A percentile compares a stretch with the other conserved stretches of the same genome.
These are phyloP conservation scores for Phytophthora litchii DNA, from an alignment of 352 stramenopile genomes.

Conservation along the genomic window DNA sequence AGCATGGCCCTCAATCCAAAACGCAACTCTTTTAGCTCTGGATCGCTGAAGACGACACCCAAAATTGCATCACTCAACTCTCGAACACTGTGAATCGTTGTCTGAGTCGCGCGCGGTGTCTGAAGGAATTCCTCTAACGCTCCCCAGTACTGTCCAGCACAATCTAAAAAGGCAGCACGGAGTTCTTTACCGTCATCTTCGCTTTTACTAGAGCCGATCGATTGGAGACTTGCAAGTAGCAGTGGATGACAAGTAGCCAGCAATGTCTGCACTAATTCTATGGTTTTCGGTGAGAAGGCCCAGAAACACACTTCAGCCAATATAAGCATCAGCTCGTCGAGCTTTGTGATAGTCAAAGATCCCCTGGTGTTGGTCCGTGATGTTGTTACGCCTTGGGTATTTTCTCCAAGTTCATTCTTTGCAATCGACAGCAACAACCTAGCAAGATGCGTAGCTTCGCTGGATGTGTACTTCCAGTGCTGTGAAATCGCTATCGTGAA, in stretches of 20 bases:
- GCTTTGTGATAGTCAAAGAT: neutral
- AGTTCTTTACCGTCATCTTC: slow-evolving; percentile 25
- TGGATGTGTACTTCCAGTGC: slow-evolving; percentile 19
- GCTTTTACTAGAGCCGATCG: slow-evolving; percentile 4
- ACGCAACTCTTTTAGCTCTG: slow-evolving; percentile 15
- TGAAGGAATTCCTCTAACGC: slow-evolving; percentile 20
- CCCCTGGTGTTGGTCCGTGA: neutral
- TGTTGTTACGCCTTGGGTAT: neutral
- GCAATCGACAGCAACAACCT: slow-evolving; percentile 19
- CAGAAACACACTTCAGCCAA: slow-evolving; percentile 40
- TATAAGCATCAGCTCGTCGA: slow-evolving; percentile 37
- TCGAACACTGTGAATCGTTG: slow-evolving; percentile 17
- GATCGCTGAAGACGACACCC: slow-evolving; percentile 23
- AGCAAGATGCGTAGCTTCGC: slow-evolving; percentile 20
- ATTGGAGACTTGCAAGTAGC: slow-evolving; percentile 28
- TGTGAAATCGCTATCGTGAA: slow-evolving; percentile 28
- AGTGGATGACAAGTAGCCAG: slow-evolving; percentile 23
- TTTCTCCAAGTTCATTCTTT: neutral
- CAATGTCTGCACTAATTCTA: slow-evolving; percentile 32
- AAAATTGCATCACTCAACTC: slow-evolving; percentile 29
- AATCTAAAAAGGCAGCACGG: slow-evolving; percentile 17
- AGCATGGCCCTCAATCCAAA: slow-evolving; percentile 19
- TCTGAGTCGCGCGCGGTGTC: slow-evolving; percentile 14
- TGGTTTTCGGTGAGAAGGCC: slow-evolving; percentile 29
- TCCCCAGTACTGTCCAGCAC: slow-evolving; percentile 19